Evolutionary conservation across 2,329 filamentous ascomycete genomes (phyloP).

Genomic region (Sporothrix brunneoviolacea): DNA sequence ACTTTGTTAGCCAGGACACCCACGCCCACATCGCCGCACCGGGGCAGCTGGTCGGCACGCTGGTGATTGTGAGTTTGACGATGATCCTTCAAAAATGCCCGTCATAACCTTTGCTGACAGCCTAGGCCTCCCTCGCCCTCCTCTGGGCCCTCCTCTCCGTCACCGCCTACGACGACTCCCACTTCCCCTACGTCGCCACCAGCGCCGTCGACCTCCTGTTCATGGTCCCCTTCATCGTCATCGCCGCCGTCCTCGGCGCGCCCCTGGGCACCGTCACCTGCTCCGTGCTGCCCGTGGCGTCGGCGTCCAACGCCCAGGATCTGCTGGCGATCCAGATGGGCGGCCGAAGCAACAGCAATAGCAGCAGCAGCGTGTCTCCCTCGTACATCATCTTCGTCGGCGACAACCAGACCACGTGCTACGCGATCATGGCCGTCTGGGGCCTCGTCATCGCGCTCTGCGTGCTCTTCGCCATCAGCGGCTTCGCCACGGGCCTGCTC

Average conservation of each 20-base stretch:
- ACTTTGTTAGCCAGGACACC: conserved; percentile 75
- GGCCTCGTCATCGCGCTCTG: conserved; percentile 74
- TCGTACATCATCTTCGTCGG: conserved; percentile 44
- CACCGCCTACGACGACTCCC: conserved; percentile 40
- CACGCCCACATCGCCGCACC: conserved; percentile 59
- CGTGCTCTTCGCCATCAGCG: conserved; percentile 60
- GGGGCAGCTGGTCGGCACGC: conserved; percentile 66
- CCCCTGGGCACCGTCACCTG: conserved; percentile 76
- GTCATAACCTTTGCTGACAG: conserved; percentile 17
- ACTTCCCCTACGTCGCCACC: conserved; percentile 72
- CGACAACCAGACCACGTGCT: conserved; percentile 59
- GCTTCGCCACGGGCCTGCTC: conserved; percentile 51
- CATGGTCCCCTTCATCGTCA: conserved; percentile 69
- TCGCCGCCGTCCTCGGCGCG: conserved; percentile 70
- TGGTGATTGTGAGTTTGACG: conserved; percentile 59
- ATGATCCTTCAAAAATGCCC: too few species aligned
- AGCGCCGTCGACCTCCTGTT: conserved; percentile 60
- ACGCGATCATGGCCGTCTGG: conserved; percentile 83
- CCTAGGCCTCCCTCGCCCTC: conserved; percentile 68
- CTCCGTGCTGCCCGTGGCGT: conserved; percentile 37
- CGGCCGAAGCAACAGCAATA: conserved; percentile 16
- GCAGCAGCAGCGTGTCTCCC: conserved; percentile 16
- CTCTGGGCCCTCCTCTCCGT: conserved; percentile 66
- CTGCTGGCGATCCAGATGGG: conserved; percentile 36
- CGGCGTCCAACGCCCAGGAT: conserved; percentile 37